phyloP scores from a whole-genome alignment of 345 rosid species.

The Gossypium australe region DNA sequence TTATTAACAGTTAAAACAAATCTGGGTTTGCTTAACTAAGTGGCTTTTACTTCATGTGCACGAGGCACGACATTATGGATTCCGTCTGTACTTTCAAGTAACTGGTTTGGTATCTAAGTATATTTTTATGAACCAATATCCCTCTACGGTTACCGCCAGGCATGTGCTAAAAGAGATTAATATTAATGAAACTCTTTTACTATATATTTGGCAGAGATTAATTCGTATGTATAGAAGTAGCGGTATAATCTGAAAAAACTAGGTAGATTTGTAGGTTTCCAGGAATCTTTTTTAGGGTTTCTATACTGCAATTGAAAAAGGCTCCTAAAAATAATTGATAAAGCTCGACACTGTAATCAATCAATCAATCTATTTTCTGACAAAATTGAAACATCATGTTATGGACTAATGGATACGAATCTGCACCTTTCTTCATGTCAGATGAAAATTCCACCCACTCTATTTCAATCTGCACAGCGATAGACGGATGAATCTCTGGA shows the following conservation, averaged over 20 bases:
- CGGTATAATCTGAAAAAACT: slow-evolving; percentile 6
- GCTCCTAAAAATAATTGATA: no score
- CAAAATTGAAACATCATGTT: not conserved
- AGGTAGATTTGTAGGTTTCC: not conserved
- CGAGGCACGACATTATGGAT: slow-evolving; percentile 8
- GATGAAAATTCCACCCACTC: not conserved
- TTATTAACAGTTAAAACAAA: not conserved
- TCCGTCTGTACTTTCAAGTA: slow-evolving; percentile 1
- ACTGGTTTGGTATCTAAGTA: not conserved
- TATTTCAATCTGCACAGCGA: not conserved
- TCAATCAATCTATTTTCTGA: not conserved
- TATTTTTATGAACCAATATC: no score
- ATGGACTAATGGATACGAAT: not conserved
- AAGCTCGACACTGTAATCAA: not conserved
- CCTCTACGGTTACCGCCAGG: not conserved
- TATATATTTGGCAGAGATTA: not conserved
- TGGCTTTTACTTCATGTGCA: slow-evolving; percentile 9
- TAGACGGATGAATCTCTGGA: not conserved
- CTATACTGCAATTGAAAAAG: not conserved
- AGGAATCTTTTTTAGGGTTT: slow-evolving; percentile 14
- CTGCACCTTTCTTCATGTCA: not conserved
- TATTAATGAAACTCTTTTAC: not conserved
- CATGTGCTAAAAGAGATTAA: not conserved
- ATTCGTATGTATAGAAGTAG: not conserved
- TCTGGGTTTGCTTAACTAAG: not conserved